Evolutionary conservation across 352 stramenopile genomes (phyloP), one percentile per base, ranked within the genome.

Genomic region (Elongisporangium anandrum): DNA sequence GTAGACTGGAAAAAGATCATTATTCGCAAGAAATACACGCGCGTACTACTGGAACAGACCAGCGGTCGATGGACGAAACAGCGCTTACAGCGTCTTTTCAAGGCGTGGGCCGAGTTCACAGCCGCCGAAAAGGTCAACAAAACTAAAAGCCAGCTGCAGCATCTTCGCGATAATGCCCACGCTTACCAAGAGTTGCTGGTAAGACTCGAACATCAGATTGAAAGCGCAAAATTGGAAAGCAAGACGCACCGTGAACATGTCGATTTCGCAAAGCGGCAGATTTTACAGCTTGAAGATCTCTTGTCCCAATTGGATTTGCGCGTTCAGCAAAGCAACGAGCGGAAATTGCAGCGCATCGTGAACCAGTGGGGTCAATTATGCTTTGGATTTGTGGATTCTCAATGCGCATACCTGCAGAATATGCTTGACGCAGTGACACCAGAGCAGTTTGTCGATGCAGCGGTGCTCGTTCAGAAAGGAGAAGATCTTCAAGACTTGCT

Each of bases 1-100:
- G 73, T 78, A 34, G 69, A 90, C 56, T 90, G 79, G 79, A 84
- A 82, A 58, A 86, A 87, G 65, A 81, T 87, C 45, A 81, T 87
- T 49, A 66, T 87, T 16, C 75, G 77, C 49, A 86, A 86, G 47
- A 90, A 90, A 38, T 90, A 87, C 62, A 87, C 79, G 17, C 75
- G 79, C 13, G 79, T 90, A 41, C 59, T 90, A 50, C 65, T 90
- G 0, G 71, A 79, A 22, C 83, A 87, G 59, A 87, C 75, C 8
- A 80, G 73, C 49, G 66, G 64, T 16, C 69, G 79, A 1, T 87
- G 79, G 79, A 61, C 65, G 15, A 84, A 75, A 53, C 77, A 90
- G 58, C 69, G 70, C 0, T 50, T 84, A 7, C 61, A 63, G 21
- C 64, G 70, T 5, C 51, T 85, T 17, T 85, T 90, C 48, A 71